Conservation (phyloP, 768 basidiomycete genomes). For the Lyophyllum semitale region DNA sequence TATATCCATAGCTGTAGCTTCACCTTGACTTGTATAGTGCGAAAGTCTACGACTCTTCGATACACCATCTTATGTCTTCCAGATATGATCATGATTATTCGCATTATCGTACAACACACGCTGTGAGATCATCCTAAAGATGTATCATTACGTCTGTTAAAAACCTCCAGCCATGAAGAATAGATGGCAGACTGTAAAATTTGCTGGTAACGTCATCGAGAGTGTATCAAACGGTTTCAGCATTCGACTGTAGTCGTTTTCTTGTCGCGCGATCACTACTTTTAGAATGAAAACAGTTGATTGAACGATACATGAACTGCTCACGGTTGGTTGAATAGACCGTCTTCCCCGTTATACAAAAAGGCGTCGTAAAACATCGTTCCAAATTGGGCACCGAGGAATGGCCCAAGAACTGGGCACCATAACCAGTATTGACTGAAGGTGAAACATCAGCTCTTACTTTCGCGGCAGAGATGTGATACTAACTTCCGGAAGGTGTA, state of each 20-base stretch:
- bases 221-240: neutral
- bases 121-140: too few species aligned
- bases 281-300: neutral
- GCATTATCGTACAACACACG: too few species aligned
- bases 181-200: too few species aligned
- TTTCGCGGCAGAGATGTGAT: slow-evolving; percentile 7
- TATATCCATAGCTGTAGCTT: too few species aligned
- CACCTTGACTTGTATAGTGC: too few species aligned
- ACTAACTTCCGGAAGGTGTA: slow-evolving; percentile 46
- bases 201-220: too few species aligned
- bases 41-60: too few species aligned
- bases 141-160: too few species aligned
- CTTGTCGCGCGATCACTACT: neutral
- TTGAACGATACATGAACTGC: slow-evolving; percentile 13
- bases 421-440: slow-evolving; percentile 73
- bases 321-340: slow-evolving; percentile 51
- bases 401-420: slow-evolving; percentile 63
- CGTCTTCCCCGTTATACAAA: slow-evolving; percentile 59
- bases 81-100: too few species aligned
- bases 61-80: too few species aligned
- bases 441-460: slow-evolving; percentile 6
- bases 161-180: too few species aligned
- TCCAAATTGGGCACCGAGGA: slow-evolving; percentile 60
- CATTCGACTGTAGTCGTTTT: neutral
- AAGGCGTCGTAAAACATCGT: slow-evolving; percentile 62